phyloP scores from a whole-genome alignment of 176 grass and related monocot genomes.

The Triticum timopheevii region DNA sequence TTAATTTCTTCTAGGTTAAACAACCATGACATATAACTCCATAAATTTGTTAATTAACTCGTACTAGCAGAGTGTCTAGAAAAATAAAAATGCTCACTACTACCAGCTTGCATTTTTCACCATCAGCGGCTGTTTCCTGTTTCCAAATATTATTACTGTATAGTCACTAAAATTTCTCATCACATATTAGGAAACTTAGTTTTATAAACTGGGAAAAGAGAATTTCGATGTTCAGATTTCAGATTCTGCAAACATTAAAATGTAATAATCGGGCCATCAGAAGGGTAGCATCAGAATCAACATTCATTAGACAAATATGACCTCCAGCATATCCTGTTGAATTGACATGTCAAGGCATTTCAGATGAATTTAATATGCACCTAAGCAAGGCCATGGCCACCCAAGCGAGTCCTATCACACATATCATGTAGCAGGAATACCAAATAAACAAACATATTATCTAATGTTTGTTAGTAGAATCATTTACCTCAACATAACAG shows the following conservation, averaged over 20 bases:
- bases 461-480: neutral
- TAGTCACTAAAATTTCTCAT: neutral
- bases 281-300: neutral
- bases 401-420: neutral
- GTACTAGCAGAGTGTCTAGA: no score
- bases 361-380: neutral
- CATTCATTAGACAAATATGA: neutral
- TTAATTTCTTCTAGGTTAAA: no score
- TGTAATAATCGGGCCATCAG: neutral
- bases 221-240: neutral
- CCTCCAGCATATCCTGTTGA: slow-evolving; percentile 3
- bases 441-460: slow-evolving; percentile 27
- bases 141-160: neutral
- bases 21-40: no score
- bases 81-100: no score
- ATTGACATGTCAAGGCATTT: slow-evolving; percentile 14
- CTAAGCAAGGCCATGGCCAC: neutral
- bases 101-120: no score
- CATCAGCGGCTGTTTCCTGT: no score
- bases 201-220: neutral
- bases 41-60: no score
- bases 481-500: slow-evolving; percentile 92
- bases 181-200: neutral
- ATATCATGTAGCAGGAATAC: neutral
- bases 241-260: neutral